Base-by-base conservation (phyloP, 371 early-diverging fungal genomes). In the Apophysomyces trapeziformis region DNA sequence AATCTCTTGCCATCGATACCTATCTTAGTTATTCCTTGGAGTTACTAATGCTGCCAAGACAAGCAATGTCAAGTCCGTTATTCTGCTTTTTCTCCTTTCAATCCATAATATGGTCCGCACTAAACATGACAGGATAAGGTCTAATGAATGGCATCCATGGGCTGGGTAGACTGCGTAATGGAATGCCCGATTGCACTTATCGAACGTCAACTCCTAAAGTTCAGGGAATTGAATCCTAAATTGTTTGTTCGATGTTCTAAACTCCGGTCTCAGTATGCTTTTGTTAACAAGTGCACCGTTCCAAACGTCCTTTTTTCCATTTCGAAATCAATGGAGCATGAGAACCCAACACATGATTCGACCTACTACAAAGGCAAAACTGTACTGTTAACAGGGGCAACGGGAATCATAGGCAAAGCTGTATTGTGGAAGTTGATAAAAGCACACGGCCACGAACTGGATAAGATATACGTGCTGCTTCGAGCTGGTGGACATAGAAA, bases 341-440 rank as follows among this genome's bases (percentile, higher is more conserved):
- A 46, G 54, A 50, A 35, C 21, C 16, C 32, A 7, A 21, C 9
- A 9, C 54, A 50, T 50, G 54, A 50, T 21, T 50, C 54, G 54
- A 26, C 54, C 47, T 69, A 71, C 63, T 68, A 75, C 58, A 58
- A 56, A 26, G 54, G 64, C 39, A 68, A 74, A 37, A 68, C 69
- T 32, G 43, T 86, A 54, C 76, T 86, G 16, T 57, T 86, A 41
- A 86, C 86, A 6, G 86, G 86, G 1, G 79, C 82, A 0, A 86
- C 86, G 1, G 86, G 84, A 7, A 84, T 84, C 65, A 82, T 84
- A 14, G 86, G 86, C 44, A 86, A 84, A 67, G 73, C 77, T 3
- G 73, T 86, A 39, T 69, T 86, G n/a, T 82, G 82, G 68, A 71
- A 83, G 44, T 62, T 82, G 26, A 37, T 86, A 16, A 58, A 68